phyloP scores from a whole-genome alignment of 2,329 filamentous ascomycete species.

The Piedraia hortae region DNA sequence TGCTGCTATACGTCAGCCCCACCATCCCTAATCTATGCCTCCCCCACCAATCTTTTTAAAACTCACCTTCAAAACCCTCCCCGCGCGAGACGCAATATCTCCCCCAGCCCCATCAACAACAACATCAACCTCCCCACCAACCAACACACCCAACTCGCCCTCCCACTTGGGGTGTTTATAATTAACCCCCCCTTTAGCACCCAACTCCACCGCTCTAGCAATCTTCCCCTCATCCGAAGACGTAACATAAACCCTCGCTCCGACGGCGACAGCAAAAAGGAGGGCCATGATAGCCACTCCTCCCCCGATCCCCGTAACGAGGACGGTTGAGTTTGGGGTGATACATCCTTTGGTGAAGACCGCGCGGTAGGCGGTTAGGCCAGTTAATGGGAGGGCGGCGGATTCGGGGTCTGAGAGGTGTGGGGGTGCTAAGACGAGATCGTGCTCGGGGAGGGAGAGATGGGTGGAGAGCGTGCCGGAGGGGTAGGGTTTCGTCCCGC shows the following conservation, averaged over 20 bases:
- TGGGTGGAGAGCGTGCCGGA: slow-evolving; percentile 51
- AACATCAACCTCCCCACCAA: slow-evolving; percentile 46
- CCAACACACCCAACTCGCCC: slow-evolving; percentile 33
- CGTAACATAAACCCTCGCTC: slow-evolving; percentile 58
- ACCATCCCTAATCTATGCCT: background rate
- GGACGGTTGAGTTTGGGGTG: slow-evolving; percentile 38
- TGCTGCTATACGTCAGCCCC: slow-evolving; percentile 13
- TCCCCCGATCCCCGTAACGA: slow-evolving; percentile 78
- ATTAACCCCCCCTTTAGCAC: slow-evolving; percentile 53
- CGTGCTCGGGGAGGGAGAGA: slow-evolving; percentile 36
- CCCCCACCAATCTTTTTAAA: background rate
- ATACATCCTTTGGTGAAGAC: slow-evolving; percentile 50
- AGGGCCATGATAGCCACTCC: slow-evolving; percentile 66
- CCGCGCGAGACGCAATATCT: slow-evolving; percentile 43
- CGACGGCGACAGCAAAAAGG: slow-evolving; percentile 48
- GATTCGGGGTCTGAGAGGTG: slow-evolving; percentile 50
- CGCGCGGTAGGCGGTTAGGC: slow-evolving; percentile 69
- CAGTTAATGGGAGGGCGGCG: slow-evolving; percentile 61
- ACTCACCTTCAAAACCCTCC: slow-evolving; percentile 36
- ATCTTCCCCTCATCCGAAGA: slow-evolving; percentile 53
- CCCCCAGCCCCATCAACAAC: slow-evolving; percentile 82
- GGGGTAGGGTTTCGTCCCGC: slow-evolving; percentile 35
- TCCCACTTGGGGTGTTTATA: slow-evolving; percentile 67
- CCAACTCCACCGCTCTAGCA: slow-evolving; percentile 38
- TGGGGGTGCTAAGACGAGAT: slow-evolving; percentile 47